Evolutionary conservation across 441 rosid genomes (phyloP), one percentile per base, ranked within the genome.

Genomic region (Capsella rubella): DNA sequence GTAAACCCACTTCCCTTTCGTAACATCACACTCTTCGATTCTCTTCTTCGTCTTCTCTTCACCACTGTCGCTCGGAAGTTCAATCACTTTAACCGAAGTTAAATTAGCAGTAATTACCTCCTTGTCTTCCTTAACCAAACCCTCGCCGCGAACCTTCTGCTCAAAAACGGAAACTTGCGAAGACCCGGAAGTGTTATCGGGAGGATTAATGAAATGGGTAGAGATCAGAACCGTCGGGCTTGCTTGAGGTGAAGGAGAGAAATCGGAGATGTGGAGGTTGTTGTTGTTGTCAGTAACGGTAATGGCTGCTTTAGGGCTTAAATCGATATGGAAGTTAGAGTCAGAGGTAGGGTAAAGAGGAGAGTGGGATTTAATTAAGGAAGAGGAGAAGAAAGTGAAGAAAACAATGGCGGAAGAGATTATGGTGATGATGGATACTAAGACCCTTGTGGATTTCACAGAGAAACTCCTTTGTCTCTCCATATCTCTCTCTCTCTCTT

Each of bases 401-500:
- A 87, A 81, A 78, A 84, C 53, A 35, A 92, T 58, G 64, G 88
- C 88, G 80, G 85, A 82, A 21, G 89, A 87, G 63, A 92, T 25
- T 8, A 83, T 69, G 3, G 85, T 63, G 67, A 85, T 71, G 70
- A 86, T 75, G 27, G 89, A 82, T 28, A 80, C 81, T 57, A 89
- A 82, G 67, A 82, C 72, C 67, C 84, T 83, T 0, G 90, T 78
- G 80, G 93, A 81, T 80, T 86, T 94, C 49, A 86, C 71, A 55
- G 84, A 80, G 87, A 91, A 90, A 82, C 94, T 94, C 69, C 80
- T 76, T 67, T 86, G 95, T 75, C 91, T 88, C 79, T 91, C 97
- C 99, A 94, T 94, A 45, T 39, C 50, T 28, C 40, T 37, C 40
- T 32, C 1, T 6, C 4, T 9, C 14, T 16, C 6, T 49, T 21